phyloP scores from a whole-genome alignment of 148 eudicot genomes.

The Limonium bicolor region DNA sequence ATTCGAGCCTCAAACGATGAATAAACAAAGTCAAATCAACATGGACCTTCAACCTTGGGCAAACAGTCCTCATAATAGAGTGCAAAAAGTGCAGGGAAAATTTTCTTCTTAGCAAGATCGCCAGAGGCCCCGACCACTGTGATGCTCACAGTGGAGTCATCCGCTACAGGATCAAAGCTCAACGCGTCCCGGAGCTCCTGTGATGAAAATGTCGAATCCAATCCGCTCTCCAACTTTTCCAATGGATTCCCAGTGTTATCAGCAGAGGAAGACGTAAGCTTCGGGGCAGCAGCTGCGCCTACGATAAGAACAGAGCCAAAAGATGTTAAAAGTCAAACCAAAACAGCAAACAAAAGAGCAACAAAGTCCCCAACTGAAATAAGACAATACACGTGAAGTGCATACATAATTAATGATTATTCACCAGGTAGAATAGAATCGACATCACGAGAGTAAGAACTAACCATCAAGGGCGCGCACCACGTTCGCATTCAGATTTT shows the following conservation, averaged over 20 bases:
- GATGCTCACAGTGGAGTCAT: slow-evolving; percentile 74
- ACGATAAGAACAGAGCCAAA: slow-evolving; percentile 1
- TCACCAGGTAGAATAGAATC: not conserved
- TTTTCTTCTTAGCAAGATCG: slow-evolving; percentile 98
- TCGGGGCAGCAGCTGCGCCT: slow-evolving; percentile 36
- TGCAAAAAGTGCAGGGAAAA: slow-evolving; percentile 97
- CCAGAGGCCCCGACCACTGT: slow-evolving; percentile 98
- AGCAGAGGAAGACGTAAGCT: slow-evolving; percentile 20
- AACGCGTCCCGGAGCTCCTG: slow-evolving; percentile 21
- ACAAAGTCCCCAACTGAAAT: not conserved
- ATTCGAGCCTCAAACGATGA: not conserved
- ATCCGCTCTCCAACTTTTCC: slow-evolving; percentile 31
- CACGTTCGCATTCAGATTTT: slow-evolving; percentile 13
- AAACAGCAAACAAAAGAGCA: not conserved
- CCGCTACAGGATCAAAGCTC: slow-evolving; percentile 26
- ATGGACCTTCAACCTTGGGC: slow-evolving; percentile 48
- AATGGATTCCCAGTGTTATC: slow-evolving; percentile 20
- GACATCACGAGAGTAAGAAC: slow-evolving; percentile 3
- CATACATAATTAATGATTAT: not conserved
- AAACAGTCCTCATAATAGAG: slow-evolving; percentile 85
- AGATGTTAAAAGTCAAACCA: not conserved
- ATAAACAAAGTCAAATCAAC: slow-evolving; percentile 3
- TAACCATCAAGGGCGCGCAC: slow-evolving; percentile 51
- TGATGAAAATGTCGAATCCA: slow-evolving; percentile 22
- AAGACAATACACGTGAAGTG: not conserved